Conservation (phyloP, 805 yeast species). For the Candida sonorensis region DNA sequence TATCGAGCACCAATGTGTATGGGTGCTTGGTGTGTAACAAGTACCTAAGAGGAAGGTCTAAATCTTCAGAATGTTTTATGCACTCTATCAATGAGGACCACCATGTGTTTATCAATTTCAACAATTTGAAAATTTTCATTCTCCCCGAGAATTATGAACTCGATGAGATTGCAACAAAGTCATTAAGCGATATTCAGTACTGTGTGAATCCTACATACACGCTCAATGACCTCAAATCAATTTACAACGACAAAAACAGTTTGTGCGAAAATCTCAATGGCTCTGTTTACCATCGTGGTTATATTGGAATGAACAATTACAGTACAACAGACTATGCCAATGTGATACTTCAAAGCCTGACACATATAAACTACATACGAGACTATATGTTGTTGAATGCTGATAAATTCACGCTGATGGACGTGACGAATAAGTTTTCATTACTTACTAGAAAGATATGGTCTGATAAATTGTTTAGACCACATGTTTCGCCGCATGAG, state of each 20-base stretch:
- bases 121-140: constrained; percentile 40
- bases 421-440: constrained; percentile 38
- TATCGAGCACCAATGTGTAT: constrained; percentile 56
- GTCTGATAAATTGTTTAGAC: constrained; percentile 51
- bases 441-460: constrained; percentile 51
- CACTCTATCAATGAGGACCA: constrained; percentile 62
- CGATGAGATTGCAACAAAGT: constrained; percentile 19
- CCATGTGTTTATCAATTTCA: constrained; percentile 54
- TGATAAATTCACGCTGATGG: constrained; percentile 20
- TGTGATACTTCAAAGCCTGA: constrained; percentile 46
- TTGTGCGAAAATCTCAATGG: constrained; percentile 36
- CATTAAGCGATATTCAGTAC: constrained; percentile 45
- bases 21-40: constrained; percentile 72
- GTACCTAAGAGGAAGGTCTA: constrained; percentile 62
- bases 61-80: constrained; percentile 55
- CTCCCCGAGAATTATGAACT: constrained; percentile 59
- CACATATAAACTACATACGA: constrained; percentile 48
- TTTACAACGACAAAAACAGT: constrained; percentile 20
- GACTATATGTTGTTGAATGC: constrained; percentile 33
- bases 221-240: constrained; percentile 23
- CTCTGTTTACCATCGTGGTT: constrained; percentile 51
- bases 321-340: constrained; percentile 48
- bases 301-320: constrained; percentile 54
- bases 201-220: constrained; percentile 47
- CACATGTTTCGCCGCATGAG: constrained; percentile 65